These are phyloP conservation scores for Pseudogymnoascus verrucosus DNA, from an alignment of 2,329 filamentous ascomycete genomes.

Conservation along the genomic window DNA sequence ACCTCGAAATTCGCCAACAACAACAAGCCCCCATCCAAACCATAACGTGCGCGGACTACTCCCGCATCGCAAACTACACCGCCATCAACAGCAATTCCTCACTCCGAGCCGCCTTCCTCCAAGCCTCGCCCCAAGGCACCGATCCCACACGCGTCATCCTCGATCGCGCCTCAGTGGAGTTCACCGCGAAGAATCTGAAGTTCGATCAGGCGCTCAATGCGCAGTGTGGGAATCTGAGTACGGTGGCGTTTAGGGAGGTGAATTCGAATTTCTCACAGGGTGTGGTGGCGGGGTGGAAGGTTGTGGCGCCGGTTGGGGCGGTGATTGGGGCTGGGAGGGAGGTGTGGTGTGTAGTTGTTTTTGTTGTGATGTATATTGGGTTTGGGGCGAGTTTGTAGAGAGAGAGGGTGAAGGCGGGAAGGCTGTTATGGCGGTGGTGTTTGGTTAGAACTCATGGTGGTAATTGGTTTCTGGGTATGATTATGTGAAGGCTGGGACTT, in stretches of 20 bases:
- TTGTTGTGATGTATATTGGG: not conserved
- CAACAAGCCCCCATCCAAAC: not conserved
- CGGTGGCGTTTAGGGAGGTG: conserved; percentile 36
- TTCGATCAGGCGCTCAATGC: conserved; percentile 34
- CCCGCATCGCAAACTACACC: conserved; percentile 39
- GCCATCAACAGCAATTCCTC: conserved; percentile 38
- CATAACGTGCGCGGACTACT: conserved; percentile 34
- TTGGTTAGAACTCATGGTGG: not conserved
- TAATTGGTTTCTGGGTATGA: not conserved
- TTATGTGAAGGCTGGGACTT: not conserved
- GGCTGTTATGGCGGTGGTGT: not conserved
- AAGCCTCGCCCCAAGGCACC: conserved; percentile 36
- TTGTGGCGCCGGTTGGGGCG: not conserved
- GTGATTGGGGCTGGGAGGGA: not conserved
- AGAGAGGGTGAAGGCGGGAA: not conserved
- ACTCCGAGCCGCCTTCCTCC: conserved; percentile 38
- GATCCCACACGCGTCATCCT: conserved; percentile 33
- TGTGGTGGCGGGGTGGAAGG: conserved; percentile 25
- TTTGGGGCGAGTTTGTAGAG: not conserved
- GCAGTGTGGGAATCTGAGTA: conserved; percentile 38
- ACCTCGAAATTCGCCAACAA: not conserved
- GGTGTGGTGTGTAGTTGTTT: not conserved
- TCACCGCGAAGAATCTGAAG: conserved; percentile 32
- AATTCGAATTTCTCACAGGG: conserved; percentile 37
- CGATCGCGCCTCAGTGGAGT: conserved; percentile 27